Base-by-base conservation (phyloP, 352 stramenopile genomes). In the Globisporangium takayamanum region DNA sequence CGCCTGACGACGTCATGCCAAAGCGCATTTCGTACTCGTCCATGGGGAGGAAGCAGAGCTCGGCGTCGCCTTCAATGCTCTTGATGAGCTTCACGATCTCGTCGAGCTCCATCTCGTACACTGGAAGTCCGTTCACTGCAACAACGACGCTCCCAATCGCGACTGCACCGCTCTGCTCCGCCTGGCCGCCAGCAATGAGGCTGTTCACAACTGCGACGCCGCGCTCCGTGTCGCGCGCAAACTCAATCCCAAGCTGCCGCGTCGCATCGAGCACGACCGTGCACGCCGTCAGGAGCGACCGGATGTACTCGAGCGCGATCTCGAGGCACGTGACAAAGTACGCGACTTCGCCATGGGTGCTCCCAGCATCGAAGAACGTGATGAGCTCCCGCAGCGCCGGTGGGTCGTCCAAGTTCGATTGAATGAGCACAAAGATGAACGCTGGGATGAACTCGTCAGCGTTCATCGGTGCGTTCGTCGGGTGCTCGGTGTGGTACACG, bases 291-390 rank as follows among this genome's bases (percentile, higher is more conserved):
- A 92, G 55, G 8, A 94, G 80, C 26, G 82, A 92, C 18, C 84
- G 79, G 14, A 94, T 89, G 73, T 94, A 95, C 68, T 95, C 85
- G 51, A 95, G 67, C 37, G 83, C 85, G 57, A 95, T 95, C 69
- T 95, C 85, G 15, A 95, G 61, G 59, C 85, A 95, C 42, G 83
- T 92, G 26, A 92, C 83, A 60, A 92, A 95, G 64, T 95, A 95
- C 57, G 83, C 81, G 30, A 84, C 84, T 62, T 95, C 85, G 55
- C 85, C 85, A 22, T 86, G 75, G 12, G 74, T 83, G 28, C 74
- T 67, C 33, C 83, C 80, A 1, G 70, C 68, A 50, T 91, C 80
- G 50, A 95, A 92, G 47, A 80, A 87, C 5, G 82, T 89, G 48
- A 95, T 74, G 59, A 95, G 62, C 58, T 93, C 83, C 53, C 90